Evolutionary conservation across 2,329 filamentous ascomycete genomes (phyloP).

Genomic region (Sporothrix dimorphospora): DNA sequence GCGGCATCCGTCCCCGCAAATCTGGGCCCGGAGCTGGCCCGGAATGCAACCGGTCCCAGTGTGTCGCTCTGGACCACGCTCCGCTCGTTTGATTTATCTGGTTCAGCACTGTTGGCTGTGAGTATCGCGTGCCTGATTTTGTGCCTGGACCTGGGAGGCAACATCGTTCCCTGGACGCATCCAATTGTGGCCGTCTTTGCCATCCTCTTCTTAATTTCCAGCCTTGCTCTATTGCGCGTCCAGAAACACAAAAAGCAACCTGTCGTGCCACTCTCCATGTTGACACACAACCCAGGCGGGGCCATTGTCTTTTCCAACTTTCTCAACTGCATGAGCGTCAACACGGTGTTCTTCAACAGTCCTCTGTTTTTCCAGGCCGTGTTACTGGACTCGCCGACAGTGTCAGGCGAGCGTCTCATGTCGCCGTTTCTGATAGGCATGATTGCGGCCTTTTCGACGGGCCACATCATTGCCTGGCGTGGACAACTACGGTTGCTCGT

Average conservation of each 20-base stretch:
- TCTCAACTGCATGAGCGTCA: neutral
- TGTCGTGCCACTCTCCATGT: neutral
- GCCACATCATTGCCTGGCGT: neutral
- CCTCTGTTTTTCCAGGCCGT: neutral
- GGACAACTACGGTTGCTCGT: neutral
- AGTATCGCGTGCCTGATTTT: neutral
- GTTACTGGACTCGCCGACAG: neutral
- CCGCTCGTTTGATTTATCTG: neutral
- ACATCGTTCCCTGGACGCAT: neutral
- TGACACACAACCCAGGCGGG: neutral
- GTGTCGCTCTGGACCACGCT: neutral
- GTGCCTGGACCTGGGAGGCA: neutral
- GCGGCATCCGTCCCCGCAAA: neutral
- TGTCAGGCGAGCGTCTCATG: neutral
- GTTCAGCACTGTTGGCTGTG: neutral
- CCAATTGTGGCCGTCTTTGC: neutral
- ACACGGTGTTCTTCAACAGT: slow-evolving; percentile 2
- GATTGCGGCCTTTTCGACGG: neutral
- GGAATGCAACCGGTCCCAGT: neutral
- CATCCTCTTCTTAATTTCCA: neutral
- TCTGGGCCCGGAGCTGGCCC: neutral
- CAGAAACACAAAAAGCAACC: neutral
- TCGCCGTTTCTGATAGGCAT: neutral
- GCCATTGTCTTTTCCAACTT: neutral
- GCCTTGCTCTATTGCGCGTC: neutral